Evolutionary conservation across 352 stramenopile species (phyloP), one percentile per base, ranked within the genome.

Genomic region (Phytophthora sojae): DNA sequence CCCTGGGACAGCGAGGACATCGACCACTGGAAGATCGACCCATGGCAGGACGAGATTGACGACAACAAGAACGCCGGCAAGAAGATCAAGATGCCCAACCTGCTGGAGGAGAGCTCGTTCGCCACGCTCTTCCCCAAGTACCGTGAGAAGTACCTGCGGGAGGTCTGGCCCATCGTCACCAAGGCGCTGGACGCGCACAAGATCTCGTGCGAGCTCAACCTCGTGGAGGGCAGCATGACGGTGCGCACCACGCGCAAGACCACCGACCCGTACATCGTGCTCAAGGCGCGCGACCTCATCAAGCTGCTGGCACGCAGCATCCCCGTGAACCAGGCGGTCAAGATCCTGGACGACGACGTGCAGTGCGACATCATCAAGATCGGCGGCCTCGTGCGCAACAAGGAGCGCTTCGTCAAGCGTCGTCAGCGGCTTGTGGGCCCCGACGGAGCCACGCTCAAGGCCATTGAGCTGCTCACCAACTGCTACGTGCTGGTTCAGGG

Each of bases 361-460:
- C 94, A 99, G 62, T 99, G 96, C 73, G 98, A 99, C 75, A 99
- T 99, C 71, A 99, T 99, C 73, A 99, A 99, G 89, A 99, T 99
- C 76, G 98, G 98, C 47, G 97, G 97, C 39, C 83, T 99, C 50
- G 98, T 99, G 49, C 89, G 97, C 67, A 99, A 99, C 80, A 99
- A 99, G 81, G 98, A 99, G 82, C 93, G 98, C 53, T 99, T 99
- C 78, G 97, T 99, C 21, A 99, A 99, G 76, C 92, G 98, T 21
- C 89, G 98, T 14, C 97, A 99, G 81, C 87, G 98, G 3, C 88
- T 99, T 25, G 88, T 99, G 5, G 98, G 98, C 11, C 98, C 98
- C 8, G 97, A 99, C 68, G 98, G 98, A 44, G 96, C 97, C 6
- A 99, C 98, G 19, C 85, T 99, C 15, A 98, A 97, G 61, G 88